Percentiles rank a stretch among this genome's conserved stretches.
Evolutionary conservation across 352 stramenopile genomes (phyloP).

Genomic region (Peronospora destructor): DNA sequence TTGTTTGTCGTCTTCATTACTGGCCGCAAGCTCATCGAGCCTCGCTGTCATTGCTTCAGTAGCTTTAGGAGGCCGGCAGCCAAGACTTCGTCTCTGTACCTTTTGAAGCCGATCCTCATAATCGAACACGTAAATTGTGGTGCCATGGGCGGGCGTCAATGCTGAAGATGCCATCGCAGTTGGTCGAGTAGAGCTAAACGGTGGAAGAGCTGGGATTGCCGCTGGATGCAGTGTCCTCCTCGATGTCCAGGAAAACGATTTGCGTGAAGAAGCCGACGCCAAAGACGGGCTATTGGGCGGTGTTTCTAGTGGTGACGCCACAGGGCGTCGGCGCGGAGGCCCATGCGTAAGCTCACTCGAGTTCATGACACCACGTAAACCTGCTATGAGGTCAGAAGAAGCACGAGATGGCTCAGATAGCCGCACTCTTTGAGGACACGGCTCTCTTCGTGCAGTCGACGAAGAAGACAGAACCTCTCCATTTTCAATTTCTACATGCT

Average conservation of each 20-base stretch:
- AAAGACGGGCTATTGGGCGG: conserved; percentile 7
- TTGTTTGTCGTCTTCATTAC: conserved; percentile 5
- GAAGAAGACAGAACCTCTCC: conserved; percentile 5
- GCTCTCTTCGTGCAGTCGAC: conserved; percentile 1
- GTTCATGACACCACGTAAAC: conserved; percentile 66
- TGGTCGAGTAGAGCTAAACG: conserved; percentile 8
- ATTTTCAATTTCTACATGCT: conserved; percentile 22
- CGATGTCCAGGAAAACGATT: background rate
- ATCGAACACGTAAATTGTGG: conserved; percentile 48
- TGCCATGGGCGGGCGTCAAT: conserved; percentile 17
- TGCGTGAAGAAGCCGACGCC: conserved; percentile 3
- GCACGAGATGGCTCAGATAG: conserved; percentile 23
- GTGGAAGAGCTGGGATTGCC: conserved; percentile 9
- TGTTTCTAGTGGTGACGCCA: conserved; percentile 11
- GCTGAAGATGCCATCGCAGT: conserved; percentile 1
- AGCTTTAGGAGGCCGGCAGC: conserved; percentile 4
- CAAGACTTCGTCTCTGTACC: conserved; percentile 28
- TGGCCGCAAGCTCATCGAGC: conserved; percentile 5
- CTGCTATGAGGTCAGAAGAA: conserved; percentile 45
- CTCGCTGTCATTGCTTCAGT: background rate
- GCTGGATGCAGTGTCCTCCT: conserved; percentile 15
- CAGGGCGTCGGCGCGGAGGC: conserved; percentile 24
- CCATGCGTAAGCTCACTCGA: conserved; percentile 54
- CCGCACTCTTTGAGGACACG: conserved; percentile 4
- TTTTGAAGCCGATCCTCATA: conserved; percentile 31